Percentiles rank a stretch among this genome's conserved stretches.
These are phyloP conservation scores for Gynandropsis gynandra DNA, from an alignment of 345 rosid species.

Conservation along the genomic window DNA sequence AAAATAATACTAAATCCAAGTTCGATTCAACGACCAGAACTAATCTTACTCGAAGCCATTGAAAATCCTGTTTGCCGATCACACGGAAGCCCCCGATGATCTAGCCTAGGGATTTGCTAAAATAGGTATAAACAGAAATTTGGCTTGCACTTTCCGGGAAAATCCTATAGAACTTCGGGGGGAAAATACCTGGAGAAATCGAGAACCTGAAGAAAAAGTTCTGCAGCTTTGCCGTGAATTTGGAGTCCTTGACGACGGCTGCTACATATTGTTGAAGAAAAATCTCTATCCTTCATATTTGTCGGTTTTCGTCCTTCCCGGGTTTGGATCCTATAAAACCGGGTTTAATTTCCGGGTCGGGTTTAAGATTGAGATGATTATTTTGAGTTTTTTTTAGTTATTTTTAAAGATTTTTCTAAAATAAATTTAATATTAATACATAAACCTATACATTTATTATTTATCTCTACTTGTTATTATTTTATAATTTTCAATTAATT, in stretches of 20 bases:
- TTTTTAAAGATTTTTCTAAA: too few relatives aligned
- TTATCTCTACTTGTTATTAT: too few relatives aligned
- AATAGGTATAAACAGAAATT: not conserved
- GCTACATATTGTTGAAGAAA: constrained; percentile 18
- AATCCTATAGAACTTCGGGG: not conserved
- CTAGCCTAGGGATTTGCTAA: constrained; percentile 1
- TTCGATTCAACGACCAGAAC: not conserved
- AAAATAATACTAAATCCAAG: not conserved
- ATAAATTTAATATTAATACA: too few relatives aligned
- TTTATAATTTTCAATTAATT: too few relatives aligned
- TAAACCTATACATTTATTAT: too few relatives aligned
- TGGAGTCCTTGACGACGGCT: constrained; percentile 17
- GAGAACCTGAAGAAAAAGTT: constrained; percentile 11
- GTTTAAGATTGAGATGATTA: too few relatives aligned
- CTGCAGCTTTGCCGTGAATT: not conserved
- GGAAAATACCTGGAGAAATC: constrained; percentile 22
- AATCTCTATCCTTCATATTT: too few relatives aligned
- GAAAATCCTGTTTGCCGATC: not conserved
- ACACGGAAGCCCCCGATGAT: not conserved
- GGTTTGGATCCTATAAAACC: too few relatives aligned
- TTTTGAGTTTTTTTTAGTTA: too few relatives aligned
- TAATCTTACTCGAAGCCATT: not conserved
- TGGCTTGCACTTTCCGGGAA: constrained; percentile 5
- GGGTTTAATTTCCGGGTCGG: too few relatives aligned
- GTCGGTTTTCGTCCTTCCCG: too few relatives aligned